These are phyloP conservation scores for Karstenula rhodostoma DNA, from an alignment of 2,329 filamentous ascomycete genomes.

Conservation along the genomic window DNA sequence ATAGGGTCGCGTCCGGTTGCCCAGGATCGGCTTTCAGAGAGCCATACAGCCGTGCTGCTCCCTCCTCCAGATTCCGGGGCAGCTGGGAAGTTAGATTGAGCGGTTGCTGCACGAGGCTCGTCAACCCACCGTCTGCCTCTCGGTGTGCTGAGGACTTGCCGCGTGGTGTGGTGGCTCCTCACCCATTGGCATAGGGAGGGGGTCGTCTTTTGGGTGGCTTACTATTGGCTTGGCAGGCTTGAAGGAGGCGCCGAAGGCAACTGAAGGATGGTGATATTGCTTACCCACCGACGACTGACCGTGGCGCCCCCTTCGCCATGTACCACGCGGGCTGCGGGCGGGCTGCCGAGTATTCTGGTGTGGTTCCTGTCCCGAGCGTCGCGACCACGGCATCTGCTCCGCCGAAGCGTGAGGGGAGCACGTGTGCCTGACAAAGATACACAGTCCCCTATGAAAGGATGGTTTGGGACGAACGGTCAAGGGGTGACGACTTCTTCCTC, in stretches of 20 bases:
- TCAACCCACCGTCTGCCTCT: constrained; percentile 1
- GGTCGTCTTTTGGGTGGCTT: constrained; percentile 8
- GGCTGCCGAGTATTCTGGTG: not conserved
- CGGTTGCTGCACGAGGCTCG: not conserved
- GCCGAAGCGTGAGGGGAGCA: not conserved
- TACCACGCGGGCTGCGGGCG: not conserved
- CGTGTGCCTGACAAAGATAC: not conserved
- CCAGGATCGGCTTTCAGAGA: constrained; percentile 3
- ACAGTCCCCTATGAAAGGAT: not conserved
- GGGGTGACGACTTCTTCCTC: constrained; percentile 3
- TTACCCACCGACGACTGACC: not conserved
- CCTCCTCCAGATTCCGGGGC: not conserved
- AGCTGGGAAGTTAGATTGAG: constrained; percentile 4
- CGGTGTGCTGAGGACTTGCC: not conserved
- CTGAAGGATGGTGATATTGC: not conserved
- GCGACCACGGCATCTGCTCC: not conserved
- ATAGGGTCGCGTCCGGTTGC: not conserved
- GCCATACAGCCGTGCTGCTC: not conserved
- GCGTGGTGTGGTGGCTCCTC: not conserved
- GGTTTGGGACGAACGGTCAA: constrained; percentile 4
- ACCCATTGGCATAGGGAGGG: no score
- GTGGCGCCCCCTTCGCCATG: not conserved
- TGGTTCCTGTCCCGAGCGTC: not conserved
- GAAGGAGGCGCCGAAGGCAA: constrained; percentile 1
- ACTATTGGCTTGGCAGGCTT: constrained; percentile 11